Evolutionary conservation across 2,329 filamentous ascomycete species (phyloP).

Genomic region (Lithohypha guttulata): DNA sequence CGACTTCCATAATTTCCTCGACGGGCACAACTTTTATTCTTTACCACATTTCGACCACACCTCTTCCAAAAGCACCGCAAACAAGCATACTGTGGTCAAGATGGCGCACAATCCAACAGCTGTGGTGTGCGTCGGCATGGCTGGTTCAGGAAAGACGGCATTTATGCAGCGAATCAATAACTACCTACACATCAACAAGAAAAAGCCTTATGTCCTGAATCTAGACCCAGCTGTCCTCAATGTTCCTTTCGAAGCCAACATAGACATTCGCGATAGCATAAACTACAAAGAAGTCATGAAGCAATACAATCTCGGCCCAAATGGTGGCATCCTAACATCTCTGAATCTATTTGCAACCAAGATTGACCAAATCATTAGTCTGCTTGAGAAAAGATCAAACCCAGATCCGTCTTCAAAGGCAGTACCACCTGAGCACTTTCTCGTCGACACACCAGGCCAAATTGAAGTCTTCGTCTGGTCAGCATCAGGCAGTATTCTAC

Average conservation of each 20-base stretch:
- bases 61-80: no score
- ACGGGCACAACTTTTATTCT: neutral
- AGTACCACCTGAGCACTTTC: slow-evolving; percentile 65
- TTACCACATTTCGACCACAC: neutral
- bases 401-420: slow-evolving; percentile 51
- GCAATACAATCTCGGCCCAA: slow-evolving; percentile 94
- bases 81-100: slow-evolving; percentile 12
- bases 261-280: slow-evolving; percentile 96
- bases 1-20: slow-evolving; percentile 4
- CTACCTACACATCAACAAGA: slow-evolving; percentile 69
- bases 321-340: slow-evolving; percentile 90
- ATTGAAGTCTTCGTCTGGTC: slow-evolving; percentile 99
- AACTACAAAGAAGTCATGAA: slow-evolving; percentile 99
- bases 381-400: slow-evolving; percentile 78
- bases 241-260: slow-evolving; percentile 92
- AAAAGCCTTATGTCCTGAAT: slow-evolving; percentile 89
- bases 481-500: slow-evolving; percentile 82
- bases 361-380: slow-evolving; percentile 81
- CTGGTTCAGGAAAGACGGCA: slow-evolving; percentile 97
- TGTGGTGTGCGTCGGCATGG: slow-evolving; percentile 95
- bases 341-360: slow-evolving; percentile 96
- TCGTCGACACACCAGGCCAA: slow-evolving; percentile 92
- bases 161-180: slow-evolving; percentile 99
- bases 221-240: slow-evolving; percentile 89
- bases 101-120: slow-evolving; percentile 54